Percentiles rank a stretch among this genome's conserved stretches.
These are phyloP conservation scores for Apophysomyces elegans DNA, from an alignment of 371 early-diverging fungal species.

Conservation along the genomic window DNA sequence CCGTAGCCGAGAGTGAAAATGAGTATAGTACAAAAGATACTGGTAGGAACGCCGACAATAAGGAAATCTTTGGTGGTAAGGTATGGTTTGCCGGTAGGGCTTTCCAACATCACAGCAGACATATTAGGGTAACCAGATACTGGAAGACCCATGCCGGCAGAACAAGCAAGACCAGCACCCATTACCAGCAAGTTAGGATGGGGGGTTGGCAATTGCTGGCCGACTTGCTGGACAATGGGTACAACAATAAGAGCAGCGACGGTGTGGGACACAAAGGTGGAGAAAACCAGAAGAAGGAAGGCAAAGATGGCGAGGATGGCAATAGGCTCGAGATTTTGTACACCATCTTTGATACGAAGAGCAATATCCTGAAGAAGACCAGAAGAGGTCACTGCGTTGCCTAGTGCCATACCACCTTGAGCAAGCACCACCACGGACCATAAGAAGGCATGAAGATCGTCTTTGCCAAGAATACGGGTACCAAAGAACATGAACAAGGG, in stretches of 20 bases:
- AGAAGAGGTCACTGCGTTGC: conserved; percentile 88
- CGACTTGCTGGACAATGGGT: conserved; percentile 82
- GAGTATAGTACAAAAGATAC: conserved; percentile 68
- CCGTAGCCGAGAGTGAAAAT: conserved; percentile 83
- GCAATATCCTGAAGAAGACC: conserved; percentile 86
- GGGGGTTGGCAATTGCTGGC: conserved; percentile 71
- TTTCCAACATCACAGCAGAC: conserved; percentile 94
- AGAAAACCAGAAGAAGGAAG: conserved; percentile 71
- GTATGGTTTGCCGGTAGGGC: conserved; percentile 88
- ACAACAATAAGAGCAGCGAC: conserved; percentile 88
- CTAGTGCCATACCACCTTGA: conserved; percentile 93
- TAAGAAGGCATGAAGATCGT: conserved; percentile 92
- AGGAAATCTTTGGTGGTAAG: conserved; percentile 85
- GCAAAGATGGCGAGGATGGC: conserved; percentile 70
- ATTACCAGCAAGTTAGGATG: conserved; percentile 92
- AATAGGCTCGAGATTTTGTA: conserved; percentile 66
- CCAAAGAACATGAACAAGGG: conserved; percentile 91
- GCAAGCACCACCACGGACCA: conserved; percentile 96
- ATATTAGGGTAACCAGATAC: conserved; percentile 97
- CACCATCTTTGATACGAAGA: conserved; percentile 62
- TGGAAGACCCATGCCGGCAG: conserved; percentile 71
- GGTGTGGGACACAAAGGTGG: conserved; percentile 96
- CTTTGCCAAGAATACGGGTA: conserved; percentile 88
- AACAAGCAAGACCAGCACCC: conserved; percentile 58
- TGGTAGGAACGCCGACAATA: conserved; percentile 80